Evolutionary conservation across 2,329 filamentous ascomycete species (phyloP).

Genomic region (Fusarium tupiense): DNA sequence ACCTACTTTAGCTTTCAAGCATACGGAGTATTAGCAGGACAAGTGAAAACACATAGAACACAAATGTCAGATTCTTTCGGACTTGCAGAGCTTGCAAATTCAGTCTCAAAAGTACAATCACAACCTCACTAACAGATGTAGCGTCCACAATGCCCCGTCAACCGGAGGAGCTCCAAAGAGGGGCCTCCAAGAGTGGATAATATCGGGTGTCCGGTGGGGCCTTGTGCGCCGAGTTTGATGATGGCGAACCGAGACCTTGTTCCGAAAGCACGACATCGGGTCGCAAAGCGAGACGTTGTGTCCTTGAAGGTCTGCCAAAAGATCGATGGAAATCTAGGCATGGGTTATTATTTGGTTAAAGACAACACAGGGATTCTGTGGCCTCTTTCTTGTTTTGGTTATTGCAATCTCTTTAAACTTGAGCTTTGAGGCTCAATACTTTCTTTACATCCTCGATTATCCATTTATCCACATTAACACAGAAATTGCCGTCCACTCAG

Average conservation of each 20-base stretch:
- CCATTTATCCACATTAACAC: conserved; percentile 5
- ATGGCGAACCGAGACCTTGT: conserved; percentile 31
- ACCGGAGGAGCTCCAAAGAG: conserved; percentile 28
- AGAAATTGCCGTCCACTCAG: conserved; percentile 15
- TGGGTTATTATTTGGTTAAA: neutral
- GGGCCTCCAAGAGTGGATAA: conserved; percentile 28
- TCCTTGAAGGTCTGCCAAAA: neutral
- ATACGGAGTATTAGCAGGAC: neutral
- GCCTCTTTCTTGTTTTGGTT: conserved; percentile 9
- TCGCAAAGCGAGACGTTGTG: conserved; percentile 1
- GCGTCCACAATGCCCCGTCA: conserved; percentile 22
- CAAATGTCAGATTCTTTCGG: conserved; percentile 3
- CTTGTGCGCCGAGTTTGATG: conserved; percentile 18
- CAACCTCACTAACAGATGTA: conserved; percentile 9
- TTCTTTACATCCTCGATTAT: neutral
- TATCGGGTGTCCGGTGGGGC: conserved; percentile 28
- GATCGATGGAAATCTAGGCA: neutral
- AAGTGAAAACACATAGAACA: conserved; percentile 2
- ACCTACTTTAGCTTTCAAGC: neutral
- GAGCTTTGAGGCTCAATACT: neutral
- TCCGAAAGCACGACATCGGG: conserved; percentile 26
- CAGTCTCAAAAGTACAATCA: conserved; percentile 14
- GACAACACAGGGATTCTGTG: neutral
- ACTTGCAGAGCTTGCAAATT: conserved; percentile 6
- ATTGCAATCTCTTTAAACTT: conserved; percentile 13